Base-by-base conservation (phyloP, 129 eudicot genomes). In the Lactuca saligna region DNA sequence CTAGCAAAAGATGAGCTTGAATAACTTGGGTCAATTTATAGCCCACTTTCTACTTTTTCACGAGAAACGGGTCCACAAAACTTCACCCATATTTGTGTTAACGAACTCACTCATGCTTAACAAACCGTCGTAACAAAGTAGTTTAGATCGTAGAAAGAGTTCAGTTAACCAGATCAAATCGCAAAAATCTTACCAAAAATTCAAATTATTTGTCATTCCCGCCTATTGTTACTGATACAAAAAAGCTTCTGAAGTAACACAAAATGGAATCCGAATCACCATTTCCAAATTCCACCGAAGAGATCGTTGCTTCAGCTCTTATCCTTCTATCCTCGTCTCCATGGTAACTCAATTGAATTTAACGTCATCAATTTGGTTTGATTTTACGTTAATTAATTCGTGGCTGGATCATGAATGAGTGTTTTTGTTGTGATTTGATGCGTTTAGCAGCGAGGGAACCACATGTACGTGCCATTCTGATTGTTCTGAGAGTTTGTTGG, bases 261-360 rank as follows among this genome's bases (percentile, higher is more conserved):
- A 57, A 37, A 58, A 76, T 76, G 81, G 65, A 76, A 57, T 67
- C 67, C 75, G 65, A 76, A 57, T 67, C 67, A 17, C 72, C 70
- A 16, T 86, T 83, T 75, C 96, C 96, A 54, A 72, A 73, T 77
- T 34, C 75, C 9, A 31, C 64, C 0, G 96, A 89, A 71, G 82
- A 42, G 42, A 54, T 57, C 13, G 96, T 79, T 17, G 96, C 87
- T 61, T 83, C 96, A n/a, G 79, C 96, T 70, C 96, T 86, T 63
- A 84, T 89, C 42, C 86, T 83, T 33, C 92, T 89, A 71, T 83
- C 96, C 46, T 56, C 81, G 37, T 20, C 79, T 12, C 69, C 79
- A 20, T 57, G 69, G 87, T 82, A 48, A 72, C 34, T 68, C 67
- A 7, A 51, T 29, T 55, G 16, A 29, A 50, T 59, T 53, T 39